Evolutionary conservation across 2,329 filamentous ascomycete genomes (phyloP), one percentile per base, ranked within the genome.

Genomic region (Colletotrichum sublineola): DNA sequence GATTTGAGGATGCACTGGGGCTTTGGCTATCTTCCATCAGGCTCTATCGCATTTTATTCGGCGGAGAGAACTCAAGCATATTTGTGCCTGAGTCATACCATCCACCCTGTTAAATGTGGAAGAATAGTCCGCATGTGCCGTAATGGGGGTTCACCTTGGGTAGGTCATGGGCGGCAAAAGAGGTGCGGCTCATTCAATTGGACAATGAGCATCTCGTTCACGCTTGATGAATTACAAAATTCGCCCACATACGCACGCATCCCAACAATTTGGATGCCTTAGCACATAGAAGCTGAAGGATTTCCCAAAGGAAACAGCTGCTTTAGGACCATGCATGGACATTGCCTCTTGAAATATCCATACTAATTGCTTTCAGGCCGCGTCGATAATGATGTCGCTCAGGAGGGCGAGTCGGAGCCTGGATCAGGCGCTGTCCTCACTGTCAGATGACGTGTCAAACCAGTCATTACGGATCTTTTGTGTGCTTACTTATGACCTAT

Each of bases 91-190:
- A 4, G n/a, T 7, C 7, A 4, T 24, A 55, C n/a, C 3, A 56
- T 14, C 36, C 31, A 56, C 15, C 9, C 6, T n/a, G 15, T 42
- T 9, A 5, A 24, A 52, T 15, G 7, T 52, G 63, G 63, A 52
- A 31, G 2, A 62, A 50, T 4, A 50, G 46, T 20, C 40, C 46
- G 31, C 44, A 7, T 48, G 7, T 15, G 40, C 38, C 20, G 42
- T n/a, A 15, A 40, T 9, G 63, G 48, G 56, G 48, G 68, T 29
- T 44, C 20, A 11, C 12, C 18, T 48, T 15, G 29, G 56, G 50
- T 62, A 67, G 48, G 57, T 48, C 20, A 11, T 40, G 57, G 63
- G 68, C 55, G 52, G 29, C 31, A 31, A 63, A 68, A 3, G 18
- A 44, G 20, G 40, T 46, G 44, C 20, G 18, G n/a, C 44, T 58